Evolutionary conservation across 2,329 filamentous ascomycete genomes (phyloP).

Genomic region (Fragosphaeria purpurea): DNA sequence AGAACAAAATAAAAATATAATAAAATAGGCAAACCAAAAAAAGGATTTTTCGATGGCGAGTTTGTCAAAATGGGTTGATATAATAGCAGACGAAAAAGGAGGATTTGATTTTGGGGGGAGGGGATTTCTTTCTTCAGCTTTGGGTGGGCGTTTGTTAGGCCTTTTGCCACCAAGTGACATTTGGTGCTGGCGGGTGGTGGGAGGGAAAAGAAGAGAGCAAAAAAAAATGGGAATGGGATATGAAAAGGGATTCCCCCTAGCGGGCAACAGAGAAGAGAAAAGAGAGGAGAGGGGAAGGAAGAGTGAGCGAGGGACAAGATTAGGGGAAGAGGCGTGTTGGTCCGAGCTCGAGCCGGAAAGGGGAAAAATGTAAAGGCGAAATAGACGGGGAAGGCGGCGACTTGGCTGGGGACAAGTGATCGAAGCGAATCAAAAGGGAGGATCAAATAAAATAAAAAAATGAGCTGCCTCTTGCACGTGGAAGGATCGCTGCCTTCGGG

Average conservation of each 20-base stretch:
- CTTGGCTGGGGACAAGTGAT: no score
- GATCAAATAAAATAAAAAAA: no score
- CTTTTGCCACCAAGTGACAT: neutral
- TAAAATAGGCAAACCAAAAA: neutral
- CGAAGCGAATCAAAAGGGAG: no score
- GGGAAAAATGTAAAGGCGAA: constrained; percentile 13
- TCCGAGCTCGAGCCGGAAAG: neutral
- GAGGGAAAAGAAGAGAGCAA: neutral
- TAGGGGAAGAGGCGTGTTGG: neutral
- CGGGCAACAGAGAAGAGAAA: neutral
- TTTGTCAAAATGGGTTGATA: neutral
- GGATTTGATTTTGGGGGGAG: neutral
- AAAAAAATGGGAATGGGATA: neutral
- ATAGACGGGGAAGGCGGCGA: no score
- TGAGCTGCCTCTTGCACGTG: no score
- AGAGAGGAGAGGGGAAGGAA: neutral
- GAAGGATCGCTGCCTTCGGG: no score
- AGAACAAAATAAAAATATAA: neutral
- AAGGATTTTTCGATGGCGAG: neutral
- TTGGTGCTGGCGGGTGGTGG: no score
- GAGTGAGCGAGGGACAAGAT: neutral
- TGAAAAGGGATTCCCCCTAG: neutral
- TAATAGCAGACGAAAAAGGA: neutral
- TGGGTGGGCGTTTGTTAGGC: neutral
- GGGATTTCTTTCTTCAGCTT: neutral